These are phyloP conservation scores for bread wheat (Triticum aestivum) DNA, from an alignment of 176 grass and related monocot genomes.

Conservation along the genomic window DNA sequence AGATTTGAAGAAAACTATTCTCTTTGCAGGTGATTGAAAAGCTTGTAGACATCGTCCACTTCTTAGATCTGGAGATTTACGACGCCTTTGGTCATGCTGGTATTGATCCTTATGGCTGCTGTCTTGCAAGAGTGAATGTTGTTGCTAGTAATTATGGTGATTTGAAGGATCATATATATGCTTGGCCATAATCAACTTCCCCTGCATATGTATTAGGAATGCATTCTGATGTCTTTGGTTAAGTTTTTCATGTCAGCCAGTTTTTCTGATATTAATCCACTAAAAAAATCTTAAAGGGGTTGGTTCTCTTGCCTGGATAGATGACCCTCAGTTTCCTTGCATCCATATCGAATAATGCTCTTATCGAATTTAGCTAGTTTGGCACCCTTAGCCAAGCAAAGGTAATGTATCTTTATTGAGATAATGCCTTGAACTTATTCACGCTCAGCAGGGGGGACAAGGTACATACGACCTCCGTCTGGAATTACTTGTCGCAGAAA, in stretches of 20 bases:
- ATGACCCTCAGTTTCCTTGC: neutral
- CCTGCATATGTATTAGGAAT: neutral
- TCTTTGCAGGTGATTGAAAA: constrained; percentile 78
- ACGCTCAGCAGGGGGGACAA: neutral
- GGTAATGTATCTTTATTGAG: constrained; percentile 18
- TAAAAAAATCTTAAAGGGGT: neutral
- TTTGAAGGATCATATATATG: constrained; percentile 15
- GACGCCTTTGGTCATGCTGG: constrained; percentile 66
- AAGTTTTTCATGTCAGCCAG: constrained; percentile 6
- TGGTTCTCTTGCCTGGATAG: constrained; percentile 1
- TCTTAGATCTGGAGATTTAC: constrained; percentile 81
- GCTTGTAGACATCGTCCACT: constrained; percentile 84
- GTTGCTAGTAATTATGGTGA: constrained; percentile 21
- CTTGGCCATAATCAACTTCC: constrained; percentile 1
- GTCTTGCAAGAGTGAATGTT: constrained; percentile 10
- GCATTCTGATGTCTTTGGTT: constrained; percentile 37
- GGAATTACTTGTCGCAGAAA: too few species aligned
- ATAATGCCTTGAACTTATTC: constrained; percentile 3
- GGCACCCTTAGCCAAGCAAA: neutral
- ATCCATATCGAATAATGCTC: neutral
- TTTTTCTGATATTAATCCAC: neutral
- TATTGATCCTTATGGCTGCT: constrained; percentile 50
- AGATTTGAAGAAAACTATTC: constrained; percentile 27
- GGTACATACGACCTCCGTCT: neutral
- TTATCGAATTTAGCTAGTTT: constrained; percentile 22